Conservation (phyloP, 345 rosid species). For the Aquilaria yunnanensis region DNA sequence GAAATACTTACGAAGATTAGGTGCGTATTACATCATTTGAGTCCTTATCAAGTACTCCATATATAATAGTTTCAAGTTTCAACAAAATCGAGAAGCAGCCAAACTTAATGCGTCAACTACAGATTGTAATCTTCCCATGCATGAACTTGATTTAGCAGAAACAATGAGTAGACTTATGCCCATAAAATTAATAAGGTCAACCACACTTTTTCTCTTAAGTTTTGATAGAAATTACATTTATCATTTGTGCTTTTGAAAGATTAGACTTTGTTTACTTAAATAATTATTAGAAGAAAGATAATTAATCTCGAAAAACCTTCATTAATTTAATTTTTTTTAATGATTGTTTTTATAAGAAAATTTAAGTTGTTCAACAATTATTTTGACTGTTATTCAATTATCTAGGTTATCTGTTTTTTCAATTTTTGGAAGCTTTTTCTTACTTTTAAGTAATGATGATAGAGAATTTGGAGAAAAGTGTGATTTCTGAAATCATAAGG, state of each 20-base stretch:
- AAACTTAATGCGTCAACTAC: conserved; percentile 8
- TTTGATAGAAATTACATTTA: conserved; percentile 24
- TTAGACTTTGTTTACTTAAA: background rate
- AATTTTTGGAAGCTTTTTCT: too few relatives aligned
- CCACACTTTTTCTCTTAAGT: conserved; percentile 13
- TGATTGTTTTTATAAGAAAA: too few relatives aligned
- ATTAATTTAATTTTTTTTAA: too few relatives aligned
- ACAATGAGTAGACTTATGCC: background rate
- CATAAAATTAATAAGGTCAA: background rate
- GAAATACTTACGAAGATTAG: conserved; percentile 29
- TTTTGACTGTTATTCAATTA: too few relatives aligned
- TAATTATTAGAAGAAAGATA: background rate
- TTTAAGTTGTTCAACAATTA: too few relatives aligned
- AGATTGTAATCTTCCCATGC: background rate
- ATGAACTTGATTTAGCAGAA: background rate
- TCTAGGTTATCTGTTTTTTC: too few relatives aligned
- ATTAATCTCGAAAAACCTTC: conserved; percentile 13
- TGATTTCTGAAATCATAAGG: too few relatives aligned
- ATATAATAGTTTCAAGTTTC: background rate
- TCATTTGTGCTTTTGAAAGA: conserved; percentile 11
- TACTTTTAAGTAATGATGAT: too few relatives aligned
- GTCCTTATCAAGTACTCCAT: conserved; percentile 6
- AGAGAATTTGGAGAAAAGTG: too few relatives aligned
- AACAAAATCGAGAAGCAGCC: conserved; percentile 18
- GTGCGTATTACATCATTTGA: conserved; percentile 26